A percentile compares a stretch with the other conserved stretches of the same genome.
Conservation (phyloP, 495 filamentous ascomycete species). For the Cudoniella acicularis region DNA sequence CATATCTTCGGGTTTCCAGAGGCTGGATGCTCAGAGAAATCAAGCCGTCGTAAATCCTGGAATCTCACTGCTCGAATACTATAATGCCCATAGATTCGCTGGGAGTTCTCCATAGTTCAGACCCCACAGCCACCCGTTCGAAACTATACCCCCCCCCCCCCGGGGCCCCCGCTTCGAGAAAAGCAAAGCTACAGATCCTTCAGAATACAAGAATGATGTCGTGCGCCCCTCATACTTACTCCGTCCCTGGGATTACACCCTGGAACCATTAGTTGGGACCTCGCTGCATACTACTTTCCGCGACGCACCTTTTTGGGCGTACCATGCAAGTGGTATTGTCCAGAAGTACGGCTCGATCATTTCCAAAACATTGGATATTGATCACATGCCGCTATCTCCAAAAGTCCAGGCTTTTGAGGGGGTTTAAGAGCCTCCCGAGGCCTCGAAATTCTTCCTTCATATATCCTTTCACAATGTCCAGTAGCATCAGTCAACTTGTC, state of each 20-base stretch:
- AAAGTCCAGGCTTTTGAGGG: not conserved
- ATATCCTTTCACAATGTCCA: not conserved
- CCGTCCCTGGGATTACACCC: not conserved
- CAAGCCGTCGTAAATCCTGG: not conserved
- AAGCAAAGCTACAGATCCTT: not conserved
- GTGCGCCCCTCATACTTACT: not conserved
- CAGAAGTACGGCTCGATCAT: not conserved
- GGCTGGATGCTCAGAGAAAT: no score
- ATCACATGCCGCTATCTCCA: not conserved
- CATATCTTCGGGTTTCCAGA: not conserved
- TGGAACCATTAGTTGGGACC: not conserved
- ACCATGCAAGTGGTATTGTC: not conserved
- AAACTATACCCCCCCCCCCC: not conserved
- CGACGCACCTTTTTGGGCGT: not conserved
- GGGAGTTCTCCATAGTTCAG: not conserved
- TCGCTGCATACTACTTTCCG: not conserved
- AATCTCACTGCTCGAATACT: not conserved
- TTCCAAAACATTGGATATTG: not conserved
- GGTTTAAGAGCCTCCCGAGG: not conserved
- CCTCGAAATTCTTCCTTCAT: not conserved
- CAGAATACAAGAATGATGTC: not conserved
- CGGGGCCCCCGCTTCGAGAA: not conserved
- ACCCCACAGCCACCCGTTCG: not conserved
- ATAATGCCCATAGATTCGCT: not conserved
- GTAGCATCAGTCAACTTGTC: not conserved